These are phyloP conservation scores for Blastobotrys robertii DNA, from an alignment of 805 yeast species.

Conservation along the genomic window DNA sequence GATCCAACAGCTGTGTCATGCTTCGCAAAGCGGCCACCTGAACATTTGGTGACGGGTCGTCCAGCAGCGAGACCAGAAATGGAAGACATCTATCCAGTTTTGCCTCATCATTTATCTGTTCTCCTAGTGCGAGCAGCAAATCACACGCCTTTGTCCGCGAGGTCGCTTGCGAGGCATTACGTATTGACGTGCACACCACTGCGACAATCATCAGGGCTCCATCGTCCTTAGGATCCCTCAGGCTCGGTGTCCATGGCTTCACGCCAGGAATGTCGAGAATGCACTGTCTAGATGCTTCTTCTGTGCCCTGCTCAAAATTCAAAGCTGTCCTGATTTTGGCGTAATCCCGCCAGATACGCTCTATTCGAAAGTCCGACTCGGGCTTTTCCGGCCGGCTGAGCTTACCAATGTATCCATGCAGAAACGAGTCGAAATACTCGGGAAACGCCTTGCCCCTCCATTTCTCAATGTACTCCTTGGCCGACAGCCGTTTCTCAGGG, in stretches of 20 bases:
- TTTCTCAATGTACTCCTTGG: conserved; percentile 41
- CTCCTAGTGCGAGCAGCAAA: conserved; percentile 64
- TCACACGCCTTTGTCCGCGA: conserved; percentile 65
- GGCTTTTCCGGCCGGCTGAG: conserved; percentile 28
- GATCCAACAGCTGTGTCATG: conserved; percentile 54
- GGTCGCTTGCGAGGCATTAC: conserved; percentile 50
- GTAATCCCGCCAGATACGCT: conserved; percentile 49
- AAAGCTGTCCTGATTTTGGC: conserved; percentile 33
- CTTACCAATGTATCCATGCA: conserved; percentile 55
- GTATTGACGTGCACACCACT: conserved; percentile 47
- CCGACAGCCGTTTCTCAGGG: conserved; percentile 50
- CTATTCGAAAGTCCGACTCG: conserved; percentile 48
- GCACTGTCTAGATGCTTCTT: neutral
- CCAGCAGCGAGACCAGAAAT: conserved; percentile 59
- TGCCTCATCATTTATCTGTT: conserved; percentile 67
- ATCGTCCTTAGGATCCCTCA: conserved; percentile 28
- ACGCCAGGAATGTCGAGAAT: conserved; percentile 12
- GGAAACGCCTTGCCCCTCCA: conserved; percentile 54
- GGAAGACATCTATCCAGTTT: conserved; percentile 84
- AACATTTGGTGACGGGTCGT: conserved; percentile 57
- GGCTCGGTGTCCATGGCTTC: conserved; percentile 11
- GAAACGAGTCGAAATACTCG: conserved; percentile 49
- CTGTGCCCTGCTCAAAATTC: conserved; percentile 4
- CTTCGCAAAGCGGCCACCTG: conserved; percentile 56
- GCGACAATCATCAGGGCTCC: conserved; percentile 51